Conservation (phyloP, 2,329 filamentous ascomycete genomes). For the Conoideocrella luteorostrata region DNA sequence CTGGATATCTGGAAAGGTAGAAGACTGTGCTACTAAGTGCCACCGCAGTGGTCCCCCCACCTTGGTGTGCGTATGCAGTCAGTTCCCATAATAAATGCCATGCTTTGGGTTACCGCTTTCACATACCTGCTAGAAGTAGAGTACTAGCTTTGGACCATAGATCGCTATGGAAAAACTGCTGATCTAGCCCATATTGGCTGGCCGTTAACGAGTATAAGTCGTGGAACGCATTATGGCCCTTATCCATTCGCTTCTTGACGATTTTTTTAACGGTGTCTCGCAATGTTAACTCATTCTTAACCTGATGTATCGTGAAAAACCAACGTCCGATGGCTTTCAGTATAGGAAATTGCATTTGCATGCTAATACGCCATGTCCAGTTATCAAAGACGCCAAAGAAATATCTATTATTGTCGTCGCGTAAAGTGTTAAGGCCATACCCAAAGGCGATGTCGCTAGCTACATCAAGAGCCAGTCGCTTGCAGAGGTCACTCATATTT, state of each 20-base stretch:
- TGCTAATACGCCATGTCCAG: background rate
- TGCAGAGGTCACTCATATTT: background rate
- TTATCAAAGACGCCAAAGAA: background rate
- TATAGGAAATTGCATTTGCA: background rate
- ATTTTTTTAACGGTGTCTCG: background rate
- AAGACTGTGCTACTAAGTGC: too few species aligned
- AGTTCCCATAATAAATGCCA: too few species aligned
- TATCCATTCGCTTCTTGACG: background rate
- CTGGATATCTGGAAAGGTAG: too few species aligned
- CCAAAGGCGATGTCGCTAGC: background rate
- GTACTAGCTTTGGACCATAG: too few species aligned
- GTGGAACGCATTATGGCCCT: background rate
- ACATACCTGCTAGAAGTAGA: too few species aligned
- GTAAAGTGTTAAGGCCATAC: background rate
- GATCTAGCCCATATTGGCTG: too few species aligned
- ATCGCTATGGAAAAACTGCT: too few species aligned
- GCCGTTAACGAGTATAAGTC: background rate
- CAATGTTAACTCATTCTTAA: background rate
- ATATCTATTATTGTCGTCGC: background rate
- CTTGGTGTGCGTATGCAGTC: too few species aligned
- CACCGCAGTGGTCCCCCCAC: too few species aligned
- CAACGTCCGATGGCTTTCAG: background rate
- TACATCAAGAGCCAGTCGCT: background rate
- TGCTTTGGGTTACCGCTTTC: too few species aligned
- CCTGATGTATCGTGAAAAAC: too few species aligned